Base-by-base conservation (phyloP, 441 rosid species). In the Pelargonium cotyledonis region DNA sequence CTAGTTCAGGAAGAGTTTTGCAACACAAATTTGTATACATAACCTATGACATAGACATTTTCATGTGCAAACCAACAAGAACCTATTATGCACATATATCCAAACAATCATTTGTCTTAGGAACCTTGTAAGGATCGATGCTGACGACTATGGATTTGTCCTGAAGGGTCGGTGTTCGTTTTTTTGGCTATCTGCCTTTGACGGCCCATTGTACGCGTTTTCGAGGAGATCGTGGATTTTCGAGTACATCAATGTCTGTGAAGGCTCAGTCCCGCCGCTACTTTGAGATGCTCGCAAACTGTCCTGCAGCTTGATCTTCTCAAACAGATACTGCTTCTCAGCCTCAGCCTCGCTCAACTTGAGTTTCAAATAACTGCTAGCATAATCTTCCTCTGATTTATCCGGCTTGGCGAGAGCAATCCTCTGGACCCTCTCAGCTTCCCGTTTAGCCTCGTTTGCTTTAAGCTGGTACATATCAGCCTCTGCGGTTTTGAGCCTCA, bases 401-500 rank as follows among this genome's bases (percentile, higher is more conserved):
- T 95, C 96, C 41, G 87, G 83, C 74, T 91, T 94, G 23, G 95
- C 97, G 44, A 89, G 90, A 60, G 89, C 89, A 64, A 94, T 89
- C 76, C 95, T 87, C 80, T 89, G 95, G 75, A 91, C 78, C 83
- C 94, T 87, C 79, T 89, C 99, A 2, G 92, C 94, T 73, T 94
- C 97, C 70, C 85, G 78, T 77, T 90, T 93, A 8, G 98, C 98
- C 72, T 88, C 98, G 44, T 85, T 86, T 69, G 98, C 98, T 80
- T 93, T 93, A 10, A 87, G 76, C 84, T 95, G 99, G 86, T 90
- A 95, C 99, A 95, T 95, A 71, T 95, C 97, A 2, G 99, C 94
- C 81, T 91, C 99, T 14, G 99, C 97, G 77, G 85, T 92, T 68
- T 91, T 95, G 67, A 91, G 95, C 80, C 99, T 87, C 74, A 90